Base-by-base conservation (phyloP, 352 stramenopile species). In the Hyaloperonospora arabidopsidis region DNA sequence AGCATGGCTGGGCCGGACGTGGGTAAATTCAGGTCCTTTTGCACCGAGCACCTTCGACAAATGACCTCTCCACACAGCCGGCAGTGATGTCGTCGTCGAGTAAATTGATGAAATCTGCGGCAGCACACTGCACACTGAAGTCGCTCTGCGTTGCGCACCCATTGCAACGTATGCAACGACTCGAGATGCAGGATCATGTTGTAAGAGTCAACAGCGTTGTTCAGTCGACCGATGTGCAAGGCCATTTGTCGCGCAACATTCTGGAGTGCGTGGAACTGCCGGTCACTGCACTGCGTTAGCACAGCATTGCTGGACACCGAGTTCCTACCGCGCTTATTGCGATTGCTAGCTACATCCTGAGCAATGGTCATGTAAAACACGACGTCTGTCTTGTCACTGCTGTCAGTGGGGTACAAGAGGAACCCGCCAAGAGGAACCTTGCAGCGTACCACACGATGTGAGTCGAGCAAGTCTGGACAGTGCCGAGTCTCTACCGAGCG, bases 61-160 rank as follows among this genome's bases (percentile, higher is more conserved):
- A 92, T 86, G 18, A 89, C 68, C 45, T 89, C 76, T 52, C 76
- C 74, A 47, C 82, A 93, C 12, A 87, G 54, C 3, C 76, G 77
- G n/a, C 82, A 93, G 56, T 89, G 79, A 49, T 89, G 82, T 25
- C 77, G 68, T 28, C 82, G 72, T 15, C 80, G 74, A 15, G 72
- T 72, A 39, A 87, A 61, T 41, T 81, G 74, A 36, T 87, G 68
- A 55, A 93, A 93, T 15, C 73, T 70, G 8, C 79, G 70, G 23
- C 59, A 84, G 54, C 82, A 92, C 13, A 84, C 63, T 11, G 70
- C 63, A 52, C 82, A 92, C 67, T 85, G 65, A 10, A 43, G 44
- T 44, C 75, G 55, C 29, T 79, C 66, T 0, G 61, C 67, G 46
- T 89, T 87, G 36, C 67, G 60, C 10, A 87, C 76, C 76, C 78